phyloP scores from a whole-genome alignment of 106 monocot genomes.

The Allium cepa region DNA sequence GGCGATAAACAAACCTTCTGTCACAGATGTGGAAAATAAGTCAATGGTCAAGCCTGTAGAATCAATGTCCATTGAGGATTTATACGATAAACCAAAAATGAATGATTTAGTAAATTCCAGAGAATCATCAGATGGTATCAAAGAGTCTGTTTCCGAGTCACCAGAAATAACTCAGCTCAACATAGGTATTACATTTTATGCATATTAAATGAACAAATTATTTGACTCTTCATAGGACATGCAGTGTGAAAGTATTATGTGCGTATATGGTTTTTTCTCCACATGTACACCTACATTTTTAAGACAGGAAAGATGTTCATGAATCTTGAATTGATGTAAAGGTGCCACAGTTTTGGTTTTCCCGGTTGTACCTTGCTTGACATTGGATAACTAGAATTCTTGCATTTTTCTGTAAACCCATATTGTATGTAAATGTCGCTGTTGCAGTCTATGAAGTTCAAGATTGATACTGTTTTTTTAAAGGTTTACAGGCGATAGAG shows the following conservation, averaged over 20 bases:
- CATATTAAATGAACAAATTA: neutral
- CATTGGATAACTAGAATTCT: no score
- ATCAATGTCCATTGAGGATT: neutral
- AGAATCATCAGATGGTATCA: conserved; percentile 10
- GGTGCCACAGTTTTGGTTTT: no score
- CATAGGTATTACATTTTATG: conserved; percentile 16
- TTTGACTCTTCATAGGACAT: neutral
- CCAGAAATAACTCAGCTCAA: conserved; percentile 5
- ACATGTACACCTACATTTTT: no score
- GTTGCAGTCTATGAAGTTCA: conserved; percentile 5
- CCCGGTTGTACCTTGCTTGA: no score
- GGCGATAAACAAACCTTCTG: conserved; percentile 19
- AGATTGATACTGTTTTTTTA: conserved; percentile 18
- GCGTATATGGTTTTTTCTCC: no score
- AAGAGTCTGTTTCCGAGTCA: neutral
- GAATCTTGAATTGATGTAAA: no score
- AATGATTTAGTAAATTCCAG: neutral
- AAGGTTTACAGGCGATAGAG: conserved; percentile 33
- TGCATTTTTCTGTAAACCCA: no score
- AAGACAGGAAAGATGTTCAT: no score
- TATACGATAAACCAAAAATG: neutral
- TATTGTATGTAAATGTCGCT: no score
- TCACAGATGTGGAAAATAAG: conserved; percentile 15
- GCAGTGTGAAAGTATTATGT: no score
- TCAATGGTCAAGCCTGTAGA: conserved; percentile 3